A percentile compares a stretch with the other conserved stretches of the same genome.
phyloP scores from a whole-genome alignment of 2,329 filamentous ascomycete genomes.

The Cryphonectria naterciae region DNA sequence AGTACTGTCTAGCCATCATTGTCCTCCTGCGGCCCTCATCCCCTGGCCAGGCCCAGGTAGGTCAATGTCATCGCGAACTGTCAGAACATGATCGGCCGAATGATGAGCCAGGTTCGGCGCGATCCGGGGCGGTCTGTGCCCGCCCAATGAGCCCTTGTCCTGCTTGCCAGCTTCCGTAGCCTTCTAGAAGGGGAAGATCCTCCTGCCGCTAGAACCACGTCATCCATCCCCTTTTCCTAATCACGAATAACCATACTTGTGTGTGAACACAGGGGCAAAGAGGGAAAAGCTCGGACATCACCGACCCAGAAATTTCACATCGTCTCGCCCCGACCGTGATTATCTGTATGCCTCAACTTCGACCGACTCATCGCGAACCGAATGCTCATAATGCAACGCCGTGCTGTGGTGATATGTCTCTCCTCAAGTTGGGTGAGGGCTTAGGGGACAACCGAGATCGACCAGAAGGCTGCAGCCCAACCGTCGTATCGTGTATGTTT shows the following conservation, averaged over 20 bases:
- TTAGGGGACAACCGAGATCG: not conserved
- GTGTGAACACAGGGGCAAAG: not conserved
- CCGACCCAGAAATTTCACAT: not conserved
- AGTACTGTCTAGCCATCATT: not conserved
- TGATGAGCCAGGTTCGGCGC: not conserved
- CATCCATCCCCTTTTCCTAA: not conserved
- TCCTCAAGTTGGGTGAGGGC: not conserved
- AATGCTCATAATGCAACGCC: conserved; percentile 7
- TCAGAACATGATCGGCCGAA: not conserved
- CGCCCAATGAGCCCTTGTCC: not conserved
- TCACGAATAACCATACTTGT: conserved; percentile 1
- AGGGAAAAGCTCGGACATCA: not conserved
- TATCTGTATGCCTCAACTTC: not conserved
- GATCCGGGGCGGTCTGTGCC: conserved; percentile 1
- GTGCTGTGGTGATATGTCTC: not conserved
- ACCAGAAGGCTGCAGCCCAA: not conserved
- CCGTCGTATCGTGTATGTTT: not conserved
- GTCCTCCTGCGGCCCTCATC: not conserved
- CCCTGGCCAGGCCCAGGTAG: not conserved
- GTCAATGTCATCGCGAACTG: not conserved
- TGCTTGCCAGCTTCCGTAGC: not conserved
- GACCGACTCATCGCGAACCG: not conserved
- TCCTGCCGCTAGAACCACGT: not conserved
- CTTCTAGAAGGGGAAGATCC: not conserved
- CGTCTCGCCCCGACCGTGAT: not conserved